Base-by-base conservation (phyloP, 2,329 filamentous ascomycete genomes). In the Chaetomiaceae sp. region DNA sequence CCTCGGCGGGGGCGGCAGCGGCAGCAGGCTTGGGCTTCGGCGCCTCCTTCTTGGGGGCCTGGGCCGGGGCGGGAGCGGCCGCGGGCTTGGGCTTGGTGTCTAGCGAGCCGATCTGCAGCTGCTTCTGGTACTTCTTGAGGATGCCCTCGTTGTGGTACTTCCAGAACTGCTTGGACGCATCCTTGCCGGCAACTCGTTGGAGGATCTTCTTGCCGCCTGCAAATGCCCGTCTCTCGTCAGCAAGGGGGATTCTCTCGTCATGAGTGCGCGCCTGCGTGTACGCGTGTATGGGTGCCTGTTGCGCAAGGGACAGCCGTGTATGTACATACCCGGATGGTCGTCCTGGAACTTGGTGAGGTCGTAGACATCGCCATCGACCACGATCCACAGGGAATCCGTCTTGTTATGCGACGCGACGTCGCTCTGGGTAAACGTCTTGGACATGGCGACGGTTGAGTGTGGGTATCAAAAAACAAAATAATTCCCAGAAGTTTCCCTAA, bases 371-470 rank as follows among this genome's bases (percentile, higher is more conserved):
- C 91, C 87, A 60, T 97, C 92, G 60, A 97, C 83, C 58, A 95
- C 82, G 65, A 97, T 88, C 82, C 85, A 97, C 55, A 96, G 77
- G 66, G 85, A 85, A 65, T 89, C 83, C 40, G 85, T 71, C 74
- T 92, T 96, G 78, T 89, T 96, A 72, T 97, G 91, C 72, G 87
- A 83, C 66, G 91, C 85, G 57, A 99, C 92, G 68, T 96, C 91
- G 74, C 80, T 80, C 59, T 83, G 78, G 48, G 85, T 86, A 69
- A 96, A 96, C 25, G 81, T 86, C 73, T 93, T 87, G 44, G 91
- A 87, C 93, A 99, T 99, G 63, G 52, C 78, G 58, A 50, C 20
- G 52, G 25, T n/a, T n/a, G n/a, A n/a, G n/a, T n/a, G n/a, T n/a
- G n/a, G n/a, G n/a, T n/a, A n/a, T n/a, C n/a, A n/a, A n/a, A n/a